Evolutionary conservation across 805 yeast genomes (phyloP).

Genomic region (Ogataea methanolica): DNA sequence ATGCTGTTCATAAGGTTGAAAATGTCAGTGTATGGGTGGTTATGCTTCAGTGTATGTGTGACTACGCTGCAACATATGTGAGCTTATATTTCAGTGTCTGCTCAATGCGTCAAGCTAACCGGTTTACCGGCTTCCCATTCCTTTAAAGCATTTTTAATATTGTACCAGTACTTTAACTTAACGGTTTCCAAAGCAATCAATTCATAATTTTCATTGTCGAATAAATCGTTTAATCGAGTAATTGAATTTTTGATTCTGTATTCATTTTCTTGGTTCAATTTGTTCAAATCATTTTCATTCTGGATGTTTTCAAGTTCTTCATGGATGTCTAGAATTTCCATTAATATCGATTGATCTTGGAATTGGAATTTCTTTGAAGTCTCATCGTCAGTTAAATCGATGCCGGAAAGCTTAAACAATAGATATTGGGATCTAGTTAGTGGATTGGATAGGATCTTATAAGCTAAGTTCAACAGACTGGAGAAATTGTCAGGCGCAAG

Average conservation of each 20-base stretch:
- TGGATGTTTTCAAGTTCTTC: conserved; percentile 72
- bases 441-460: conserved; percentile 65
- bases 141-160: conserved; percentile 65
- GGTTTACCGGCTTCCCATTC: conserved; percentile 76
- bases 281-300: conserved; percentile 51
- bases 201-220: conserved; percentile 45
- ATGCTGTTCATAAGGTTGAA: too few species aligned
- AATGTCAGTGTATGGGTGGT: too few species aligned
- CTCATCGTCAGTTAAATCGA: conserved; percentile 61
- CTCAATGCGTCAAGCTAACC: conserved; percentile 57
- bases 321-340: conserved; percentile 79
- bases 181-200: conserved; percentile 63
- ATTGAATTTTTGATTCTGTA: conserved; percentile 47
- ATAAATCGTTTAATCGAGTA: conserved; percentile 40
- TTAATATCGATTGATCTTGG: conserved; percentile 49
- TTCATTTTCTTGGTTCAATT: conserved; percentile 51
- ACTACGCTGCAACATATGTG: too few species aligned
- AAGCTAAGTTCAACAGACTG: conserved; percentile 71
- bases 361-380: conserved; percentile 34
- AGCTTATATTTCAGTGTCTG: not conserved
- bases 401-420: conserved; percentile 37
- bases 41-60: too few species aligned
- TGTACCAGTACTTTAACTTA: conserved; percentile 78
- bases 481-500: conserved; percentile 32
- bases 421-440: conserved; percentile 64